Evolutionary conservation across 2,329 filamentous ascomycete genomes (phyloP), one percentile per base, ranked within the genome.

Genomic region (Didymella pinodella): DNA sequence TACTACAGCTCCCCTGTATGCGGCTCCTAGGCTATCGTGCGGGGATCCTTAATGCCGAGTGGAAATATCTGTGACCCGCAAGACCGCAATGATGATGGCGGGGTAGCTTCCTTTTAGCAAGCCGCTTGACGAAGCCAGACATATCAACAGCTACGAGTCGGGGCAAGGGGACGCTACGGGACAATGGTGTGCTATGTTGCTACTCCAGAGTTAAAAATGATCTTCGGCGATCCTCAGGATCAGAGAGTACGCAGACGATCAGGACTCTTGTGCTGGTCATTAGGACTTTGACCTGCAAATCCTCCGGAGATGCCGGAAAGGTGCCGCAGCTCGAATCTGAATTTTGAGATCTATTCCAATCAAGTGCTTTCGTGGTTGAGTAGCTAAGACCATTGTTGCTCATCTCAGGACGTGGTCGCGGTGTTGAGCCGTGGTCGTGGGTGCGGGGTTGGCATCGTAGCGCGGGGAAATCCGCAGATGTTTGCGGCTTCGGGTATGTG

Each of bases 21-120:
- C 66, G 68, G 68, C 66, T 70, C 67, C 62, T 54, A 50, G 36
- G 45, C 38, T 55, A 59, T 54, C 56, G 65, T 64, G 64, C 59
- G 68, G 65, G 63, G 61, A 57, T 64, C 62, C 64, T 49, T 59
- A 53, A 61, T 58, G 56, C 65, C 61, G 61, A 60, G 43, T 50
- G 50, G 45, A 44, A 31, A 50, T 41, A 48, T 62, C 45, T 47
- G 57, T 52, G 43, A 47, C 59, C 59, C 61, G 59, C 57, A 65
- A 43, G 46, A 22, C 55, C 55, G 56, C 32, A 29, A 50, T 41
- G 32, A 36, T 22, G 22, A 52, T 66, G 55, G 64, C 66, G 67
- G 65, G 65, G 63, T 67, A 62, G 32, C 57, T 65, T 56, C 29
- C 26, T 50, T 28, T 18, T 12, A 25, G 12, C 31, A 43, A 47